Evolutionary conservation across 1,284 basidiomycete genomes (phyloP), one percentile per base, ranked within the genome.

Genomic region (Malassezia furfur): DNA sequence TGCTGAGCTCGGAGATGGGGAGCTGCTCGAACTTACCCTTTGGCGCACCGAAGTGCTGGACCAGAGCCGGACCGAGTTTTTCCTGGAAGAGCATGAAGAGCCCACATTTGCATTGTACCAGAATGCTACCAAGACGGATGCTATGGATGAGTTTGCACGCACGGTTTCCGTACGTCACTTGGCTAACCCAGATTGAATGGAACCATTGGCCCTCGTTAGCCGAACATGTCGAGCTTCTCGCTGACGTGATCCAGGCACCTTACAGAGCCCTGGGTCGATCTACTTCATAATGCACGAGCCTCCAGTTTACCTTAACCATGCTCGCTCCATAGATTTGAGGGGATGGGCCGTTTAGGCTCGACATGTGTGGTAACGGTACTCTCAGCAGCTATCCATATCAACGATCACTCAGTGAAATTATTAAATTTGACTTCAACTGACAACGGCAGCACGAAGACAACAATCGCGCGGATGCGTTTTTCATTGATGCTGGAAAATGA

Each of bases 11-110:
- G 14, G 36, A 28, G 25, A 45, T 14, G 38, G 22, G 11, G 19
- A 34, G 31, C 12, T 28, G 17, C 15, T 34, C 12, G 17, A 15
- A 15, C 47, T 40, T 30, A 7, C 17, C 9, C 25, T 52, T 9
- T 45, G 41, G 40, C 38, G 48, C 32, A 49, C 45, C 28, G 53
- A 55, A 22, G 25, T 10, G 8, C 10, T 55, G 5, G 48, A 41
- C 17, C 36, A 49, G 32, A 28, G 22, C 19, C 14, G 31, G 21
- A 50, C 48, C 15, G 21, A 46, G 11, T 50, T 44, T 39, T 10
- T 5, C 5, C 43, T 45, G 5, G 25, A 45, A 7, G 25, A 45
- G 8, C 17, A 45, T 17, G 28, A n/a, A 7, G 36, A 45, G 22
- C 43, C 28, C 11, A 9, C 15, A 7, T 45, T 45, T 28, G 7